Evolutionary conservation across 306 rosid genomes (phyloP).

Genomic region (Amphicarpaea edgeworthii): DNA sequence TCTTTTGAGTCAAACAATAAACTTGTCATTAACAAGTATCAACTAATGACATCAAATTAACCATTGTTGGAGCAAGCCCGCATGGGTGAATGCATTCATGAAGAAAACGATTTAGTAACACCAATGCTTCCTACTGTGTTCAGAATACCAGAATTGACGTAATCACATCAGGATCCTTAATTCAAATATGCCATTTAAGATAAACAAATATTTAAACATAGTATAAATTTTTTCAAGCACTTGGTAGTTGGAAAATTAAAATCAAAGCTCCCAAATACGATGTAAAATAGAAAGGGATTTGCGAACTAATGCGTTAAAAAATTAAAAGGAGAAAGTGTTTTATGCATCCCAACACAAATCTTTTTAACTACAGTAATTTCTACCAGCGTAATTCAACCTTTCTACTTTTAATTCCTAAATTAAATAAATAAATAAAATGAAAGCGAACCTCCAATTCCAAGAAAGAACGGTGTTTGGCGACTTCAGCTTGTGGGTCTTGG

Average conservation of each 20-base stretch:
- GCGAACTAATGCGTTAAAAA: no score
- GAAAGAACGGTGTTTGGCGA: constrained; percentile 74
- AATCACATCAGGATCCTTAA: background rate
- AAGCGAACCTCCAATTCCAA: constrained; percentile 56
- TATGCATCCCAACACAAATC: no score
- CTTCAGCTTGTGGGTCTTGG: constrained; percentile 65
- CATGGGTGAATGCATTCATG: constrained; percentile 9
- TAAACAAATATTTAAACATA: background rate
- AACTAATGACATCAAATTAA: constrained; percentile 17
- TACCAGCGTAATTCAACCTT: no score
- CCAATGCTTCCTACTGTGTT: constrained; percentile 1
- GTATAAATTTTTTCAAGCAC: background rate
- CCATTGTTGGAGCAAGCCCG: no score
- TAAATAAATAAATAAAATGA: background rate
- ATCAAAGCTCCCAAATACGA: background rate
- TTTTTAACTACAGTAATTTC: no score
- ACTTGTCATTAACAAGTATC: constrained; percentile 29
- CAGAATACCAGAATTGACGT: background rate
- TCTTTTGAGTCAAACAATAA: constrained; percentile 33
- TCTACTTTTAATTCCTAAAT: no score
- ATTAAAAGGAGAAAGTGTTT: no score
- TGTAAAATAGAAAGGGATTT: background rate
- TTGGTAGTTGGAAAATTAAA: background rate
- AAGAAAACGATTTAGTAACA: constrained; percentile 8
- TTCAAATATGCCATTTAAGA: constrained; percentile 31